Base-by-base conservation (phyloP, 331 rosid species). In the Stylosanthes scabra region DNA sequence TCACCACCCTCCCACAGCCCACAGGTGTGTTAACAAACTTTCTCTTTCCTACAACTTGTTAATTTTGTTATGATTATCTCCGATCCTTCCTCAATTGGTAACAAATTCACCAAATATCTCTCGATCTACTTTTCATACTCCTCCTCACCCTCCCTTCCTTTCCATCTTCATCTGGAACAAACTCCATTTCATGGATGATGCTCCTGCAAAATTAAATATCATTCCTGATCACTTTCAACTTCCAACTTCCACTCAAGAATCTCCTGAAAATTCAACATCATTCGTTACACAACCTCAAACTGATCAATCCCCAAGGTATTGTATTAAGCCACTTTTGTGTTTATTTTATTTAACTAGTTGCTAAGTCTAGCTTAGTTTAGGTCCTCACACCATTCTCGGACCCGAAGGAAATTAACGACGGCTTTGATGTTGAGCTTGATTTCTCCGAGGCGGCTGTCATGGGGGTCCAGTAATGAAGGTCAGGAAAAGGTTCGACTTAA, bases 171-270 rank as follows among this genome's bases (percentile, higher is more conserved):
- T 66, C 66, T 55, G 63, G 50, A 81, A 75, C 70, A 69, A 64
- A 59, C 9, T 64, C 47, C 66, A 73, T 76, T 86, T 82, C 76
- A 90, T 95, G 97, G 99, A 91, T 87, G 97, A 88, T 78, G 50
- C 83, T 52, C 83, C 77, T 71, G 71, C 86, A 9, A 95, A 76
- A 80, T 47, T 91, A 83, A 90, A 88, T 83, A 72, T 95, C 60
- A 82, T 90, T 62, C 82, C 81, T 34, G 86, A 88, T 79, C 97
- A 95, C 81, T 95, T 95, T 79, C 86, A 80, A 80, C 71, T 84
- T 80, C 80, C 93, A 66, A 45, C 83, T 11, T 65, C 88, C 11
- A 82, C 66, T 34, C 68, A 41, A 13, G 88, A 86, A 65, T 86
- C 93, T 78, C 68, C 71, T 54, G 82, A 76, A 52, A 69, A 52